These are phyloP conservation scores for Kitagawia praeruptora DNA, from an alignment of 129 eudicot genomes.

Conservation along the genomic window DNA sequence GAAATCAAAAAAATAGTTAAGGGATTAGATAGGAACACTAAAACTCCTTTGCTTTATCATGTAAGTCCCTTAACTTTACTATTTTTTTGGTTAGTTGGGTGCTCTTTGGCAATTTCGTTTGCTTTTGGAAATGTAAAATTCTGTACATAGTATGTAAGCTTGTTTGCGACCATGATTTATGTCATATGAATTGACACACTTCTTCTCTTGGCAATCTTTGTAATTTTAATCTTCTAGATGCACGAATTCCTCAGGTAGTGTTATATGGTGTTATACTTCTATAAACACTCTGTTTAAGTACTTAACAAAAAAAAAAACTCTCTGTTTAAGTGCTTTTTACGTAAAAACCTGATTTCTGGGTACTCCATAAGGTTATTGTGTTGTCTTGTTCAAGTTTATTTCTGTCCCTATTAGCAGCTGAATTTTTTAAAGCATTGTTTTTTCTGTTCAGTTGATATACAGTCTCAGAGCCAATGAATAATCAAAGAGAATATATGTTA, in stretches of 20 bases:
- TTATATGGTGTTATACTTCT: neutral
- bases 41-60: conserved; percentile 91
- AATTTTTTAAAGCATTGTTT: neutral
- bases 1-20: conserved; percentile 88
- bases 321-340: neutral
- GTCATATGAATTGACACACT: no score
- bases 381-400: neutral
- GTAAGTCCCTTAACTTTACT: conserved; percentile 27
- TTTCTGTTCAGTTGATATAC: neutral
- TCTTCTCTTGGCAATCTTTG: neutral
- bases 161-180: neutral
- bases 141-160: neutral
- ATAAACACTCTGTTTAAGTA: neutral
- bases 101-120: neutral
- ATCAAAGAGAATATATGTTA: neutral
- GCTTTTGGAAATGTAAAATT: neutral
- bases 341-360: neutral
- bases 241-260: neutral
- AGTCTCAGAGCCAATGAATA: neutral
- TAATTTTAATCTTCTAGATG: neutral
- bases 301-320: no score
- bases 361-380: neutral
- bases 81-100: neutral
- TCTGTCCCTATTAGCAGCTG: neutral
- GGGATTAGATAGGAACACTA: conserved; percentile 93